These are phyloP conservation scores for Ustilago shanxiensis DNA, from an alignment of 1,284 basidiomycete genomes.

Conservation along the genomic window DNA sequence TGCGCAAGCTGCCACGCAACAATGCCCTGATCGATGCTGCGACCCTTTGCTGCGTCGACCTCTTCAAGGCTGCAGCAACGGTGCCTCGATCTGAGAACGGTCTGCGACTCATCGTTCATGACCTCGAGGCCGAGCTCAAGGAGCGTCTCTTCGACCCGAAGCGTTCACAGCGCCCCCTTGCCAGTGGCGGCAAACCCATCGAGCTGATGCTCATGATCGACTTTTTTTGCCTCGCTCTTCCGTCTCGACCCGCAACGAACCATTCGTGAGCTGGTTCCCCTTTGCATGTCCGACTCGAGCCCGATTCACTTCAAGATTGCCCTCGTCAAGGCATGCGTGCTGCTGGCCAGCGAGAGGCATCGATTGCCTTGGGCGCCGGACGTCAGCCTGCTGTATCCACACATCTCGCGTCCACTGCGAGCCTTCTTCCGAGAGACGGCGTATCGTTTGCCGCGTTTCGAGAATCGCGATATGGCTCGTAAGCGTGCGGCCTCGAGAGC, in stretches of 20 bases:
- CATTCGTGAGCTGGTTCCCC: conserved; percentile 54
- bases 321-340: conserved; percentile 58
- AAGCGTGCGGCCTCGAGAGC: conserved; percentile 32
- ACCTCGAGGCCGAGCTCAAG: conserved; percentile 60
- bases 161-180: conserved; percentile 47
- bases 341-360: conserved; percentile 52
- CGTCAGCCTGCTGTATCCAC: conserved; percentile 56
- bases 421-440: conserved; percentile 53
- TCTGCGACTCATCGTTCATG: conserved; percentile 76
- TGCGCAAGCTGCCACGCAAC: conserved; percentile 64
- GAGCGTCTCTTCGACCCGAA: conserved; percentile 64
- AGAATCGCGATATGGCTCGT: conserved; percentile 35
- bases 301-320: conserved; percentile 59
- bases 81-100: conserved; percentile 76
- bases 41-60: conserved; percentile 82
- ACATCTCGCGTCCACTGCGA: conserved; percentile 49
- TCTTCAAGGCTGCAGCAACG: conserved; percentile 83
- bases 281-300: conserved; percentile 54
- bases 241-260: conserved; percentile 62
- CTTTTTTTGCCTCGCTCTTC: conserved; percentile 63
- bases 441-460: conserved; percentile 41
- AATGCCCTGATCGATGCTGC: conserved; percentile 75
- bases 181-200: conserved; percentile 54
- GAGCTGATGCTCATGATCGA: conserved; percentile 65
- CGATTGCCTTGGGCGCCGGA: conserved; percentile 57